phyloP scores from a whole-genome alignment of 805 yeast species.

The Tetrapisispora pingtungensis region DNA sequence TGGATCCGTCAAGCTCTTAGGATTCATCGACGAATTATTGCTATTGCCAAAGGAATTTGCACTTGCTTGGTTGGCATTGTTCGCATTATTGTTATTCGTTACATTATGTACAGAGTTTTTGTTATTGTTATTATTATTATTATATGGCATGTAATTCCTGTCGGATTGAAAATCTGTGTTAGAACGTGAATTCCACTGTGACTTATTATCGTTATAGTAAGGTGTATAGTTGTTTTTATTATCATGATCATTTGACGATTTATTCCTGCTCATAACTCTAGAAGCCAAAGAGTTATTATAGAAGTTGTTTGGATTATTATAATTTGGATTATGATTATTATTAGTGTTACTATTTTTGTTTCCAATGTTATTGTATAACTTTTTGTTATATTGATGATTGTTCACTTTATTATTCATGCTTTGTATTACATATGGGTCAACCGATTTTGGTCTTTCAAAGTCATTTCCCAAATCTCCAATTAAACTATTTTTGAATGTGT shows the following conservation, averaged over 20 bases:
- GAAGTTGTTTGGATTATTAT: conserved; percentile 2
- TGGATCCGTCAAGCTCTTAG: conserved; percentile 41
- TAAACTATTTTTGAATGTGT: not conserved
- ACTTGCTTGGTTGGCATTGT: not conserved
- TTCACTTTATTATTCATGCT: not conserved
- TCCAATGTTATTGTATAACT: not conserved
- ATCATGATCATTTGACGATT: conserved; percentile 1
- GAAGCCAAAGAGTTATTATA: not conserved
- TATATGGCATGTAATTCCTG: not conserved
- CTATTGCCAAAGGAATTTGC: not conserved
- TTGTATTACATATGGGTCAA: conserved; percentile 29
- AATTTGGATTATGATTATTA: conserved; percentile 1
- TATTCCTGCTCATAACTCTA: not conserved
- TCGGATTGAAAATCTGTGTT: not conserved
- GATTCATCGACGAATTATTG: conserved; percentile 31
- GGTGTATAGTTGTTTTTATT: not conserved
- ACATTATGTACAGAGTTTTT: too few species aligned
- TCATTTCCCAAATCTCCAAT: not conserved
- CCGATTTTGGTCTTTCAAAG: conserved; percentile 34
- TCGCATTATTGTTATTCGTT: conserved; percentile 7
- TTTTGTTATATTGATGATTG: not conserved
- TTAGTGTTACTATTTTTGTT: not conserved
- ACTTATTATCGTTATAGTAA: not conserved
- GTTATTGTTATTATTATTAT: conserved; percentile 2
- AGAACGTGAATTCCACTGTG: conserved; percentile 1